These are phyloP conservation scores for Apostasia shenzhenica DNA, from an alignment of 106 monocot species.

Conservation along the genomic window DNA sequence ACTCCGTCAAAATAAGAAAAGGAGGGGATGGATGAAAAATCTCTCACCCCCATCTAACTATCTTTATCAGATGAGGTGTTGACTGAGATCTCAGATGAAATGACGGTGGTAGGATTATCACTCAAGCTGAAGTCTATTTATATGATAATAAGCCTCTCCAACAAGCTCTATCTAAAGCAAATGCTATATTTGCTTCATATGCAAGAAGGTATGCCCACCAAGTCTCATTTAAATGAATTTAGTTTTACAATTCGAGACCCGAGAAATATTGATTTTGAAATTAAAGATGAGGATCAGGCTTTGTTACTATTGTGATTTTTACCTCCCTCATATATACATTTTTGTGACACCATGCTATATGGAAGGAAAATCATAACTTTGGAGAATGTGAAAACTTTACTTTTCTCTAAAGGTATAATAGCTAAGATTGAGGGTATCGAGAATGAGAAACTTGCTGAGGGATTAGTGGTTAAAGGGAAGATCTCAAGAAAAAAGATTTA, in stretches of 20 bases:
- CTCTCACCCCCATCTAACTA: not conserved
- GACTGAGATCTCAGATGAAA: not conserved
- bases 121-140: not conserved
- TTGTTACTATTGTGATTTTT: not conserved
- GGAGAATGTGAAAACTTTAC: not conserved
- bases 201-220: constrained; percentile 1
- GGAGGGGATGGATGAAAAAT: not conserved
- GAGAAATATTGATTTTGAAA: not conserved
- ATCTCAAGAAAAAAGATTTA: too few species aligned
- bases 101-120: not conserved
- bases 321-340: not conserved
- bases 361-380: not conserved
- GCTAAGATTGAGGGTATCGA: too few species aligned
- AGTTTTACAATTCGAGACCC: not conserved
- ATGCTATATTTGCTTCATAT: not conserved
- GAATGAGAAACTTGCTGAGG: too few species aligned
- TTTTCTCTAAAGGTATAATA: too few species aligned
- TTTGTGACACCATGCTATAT: not conserved
- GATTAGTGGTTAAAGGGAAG: too few species aligned
- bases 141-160: not conserved
- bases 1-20: not conserved
- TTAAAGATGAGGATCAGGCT: not conserved
- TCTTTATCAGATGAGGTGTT: not conserved
- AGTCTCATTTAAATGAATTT: not conserved
- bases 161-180: not conserved